Percentiles rank a stretch among this genome's conserved stretches.
Evolutionary conservation across 2,329 filamentous ascomycete genomes (phyloP).

Genomic region (Fusarium buharicum): DNA sequence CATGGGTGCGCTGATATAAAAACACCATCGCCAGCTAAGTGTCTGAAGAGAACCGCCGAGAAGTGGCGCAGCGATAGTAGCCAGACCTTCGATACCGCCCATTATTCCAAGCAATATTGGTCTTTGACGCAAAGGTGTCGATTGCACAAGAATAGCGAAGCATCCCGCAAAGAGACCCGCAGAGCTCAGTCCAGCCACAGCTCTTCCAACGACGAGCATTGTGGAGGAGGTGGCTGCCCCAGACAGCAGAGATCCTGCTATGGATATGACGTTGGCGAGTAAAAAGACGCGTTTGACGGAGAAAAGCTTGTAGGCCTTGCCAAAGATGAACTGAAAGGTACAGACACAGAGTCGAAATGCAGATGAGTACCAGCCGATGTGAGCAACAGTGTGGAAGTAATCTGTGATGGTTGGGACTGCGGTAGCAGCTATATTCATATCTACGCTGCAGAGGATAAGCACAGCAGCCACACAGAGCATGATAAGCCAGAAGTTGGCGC

Average conservation of each 20-base stretch:
- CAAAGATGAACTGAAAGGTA: too few relatives aligned
- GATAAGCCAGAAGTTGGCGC: too few relatives aligned
- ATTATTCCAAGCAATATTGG: conserved; percentile 16
- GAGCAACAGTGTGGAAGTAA: too few relatives aligned
- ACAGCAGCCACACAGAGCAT: too few relatives aligned
- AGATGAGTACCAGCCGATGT: too few relatives aligned
- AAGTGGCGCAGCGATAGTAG: conserved; percentile 37
- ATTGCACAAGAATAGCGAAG: conserved; percentile 20
- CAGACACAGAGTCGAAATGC: too few relatives aligned
- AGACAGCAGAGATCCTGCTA: conserved; percentile 58
- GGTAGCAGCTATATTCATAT: too few relatives aligned
- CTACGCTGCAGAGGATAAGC: too few relatives aligned
- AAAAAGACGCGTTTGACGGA: too few relatives aligned
- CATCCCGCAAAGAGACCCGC: conserved; percentile 55
- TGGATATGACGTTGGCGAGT: conserved; percentile 51
- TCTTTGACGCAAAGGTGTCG: background rate
- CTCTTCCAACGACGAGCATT: conserved; percentile 59
- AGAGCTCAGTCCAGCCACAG: conserved; percentile 56
- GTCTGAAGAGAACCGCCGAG: conserved; percentile 45
- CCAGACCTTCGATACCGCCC: conserved; percentile 31
- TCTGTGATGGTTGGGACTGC: too few relatives aligned
- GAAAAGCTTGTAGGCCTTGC: too few relatives aligned
- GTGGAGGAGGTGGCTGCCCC: conserved; percentile 52
- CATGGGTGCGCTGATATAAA: conserved; percentile 49
- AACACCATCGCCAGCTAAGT: conserved; percentile 51